Evolutionary conservation across 2,329 filamentous ascomycete genomes (phyloP), one percentile per base, ranked within the genome.

Genomic region (Cryphonectria naterciae): DNA sequence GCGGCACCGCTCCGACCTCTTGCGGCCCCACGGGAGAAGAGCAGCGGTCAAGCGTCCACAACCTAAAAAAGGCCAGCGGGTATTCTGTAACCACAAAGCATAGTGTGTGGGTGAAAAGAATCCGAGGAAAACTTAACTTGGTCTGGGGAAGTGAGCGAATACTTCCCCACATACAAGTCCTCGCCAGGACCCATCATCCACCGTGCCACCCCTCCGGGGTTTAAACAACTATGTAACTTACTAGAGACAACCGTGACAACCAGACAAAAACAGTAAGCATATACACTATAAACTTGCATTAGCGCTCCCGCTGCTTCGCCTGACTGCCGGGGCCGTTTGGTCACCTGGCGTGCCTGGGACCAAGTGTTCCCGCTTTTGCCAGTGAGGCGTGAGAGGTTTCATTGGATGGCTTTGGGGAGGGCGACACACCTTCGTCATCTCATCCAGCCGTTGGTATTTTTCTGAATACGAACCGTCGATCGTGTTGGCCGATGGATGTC

Each of bases 401-500:
- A 41, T 41, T 41, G 41, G 41, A 43, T 39, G 37, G 37, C 37
- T 39, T 7, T 39, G 37, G 37, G 37, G 37, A 39, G 37, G 37
- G 37, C 37, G 41, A 17, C 3, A 13, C 41, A 43, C 13, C 41
- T 17, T 17, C 41, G 46, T 49, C 46, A 39, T 32, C 35, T 32
- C 13, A 43, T 17, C 19, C 46, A 49, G 46, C 46, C 46, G 22
- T 49, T 41, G 32, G 32, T 17, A 61, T 61, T 8, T n/a, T 8
- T 4, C 28, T 61, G 69, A 68, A 70, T 70, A 70, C 69, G 69
- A 70, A 63, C 22, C 54, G 69, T 65, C 69, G 69, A 70, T 70
- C 69, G 66, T 68, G 66, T 68, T 58, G 60, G 65, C 69, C 28
- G 54, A 28, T 58, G 54, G 25, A 17, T 52, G n/a, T 22, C 58